Evolutionary conservation across 768 basidiomycete species (phyloP).

Genomic region (Suillus tomentosus): DNA sequence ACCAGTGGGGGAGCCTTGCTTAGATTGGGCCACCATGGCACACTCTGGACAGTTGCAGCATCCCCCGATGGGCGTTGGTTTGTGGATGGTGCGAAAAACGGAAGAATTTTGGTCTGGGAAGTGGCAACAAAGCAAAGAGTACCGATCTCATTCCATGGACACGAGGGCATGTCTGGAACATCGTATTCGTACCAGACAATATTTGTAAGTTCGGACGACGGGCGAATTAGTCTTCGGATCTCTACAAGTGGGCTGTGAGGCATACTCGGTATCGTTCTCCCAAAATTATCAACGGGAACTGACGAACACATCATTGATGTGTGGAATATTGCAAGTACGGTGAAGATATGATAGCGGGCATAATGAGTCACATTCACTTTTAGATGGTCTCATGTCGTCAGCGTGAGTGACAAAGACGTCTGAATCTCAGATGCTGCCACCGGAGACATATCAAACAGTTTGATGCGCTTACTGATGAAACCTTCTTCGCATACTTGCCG

Average conservation of each 20-base stretch:
- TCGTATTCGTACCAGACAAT: background rate
- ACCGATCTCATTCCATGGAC: background rate
- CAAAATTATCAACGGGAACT: background rate
- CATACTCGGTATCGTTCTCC: background rate
- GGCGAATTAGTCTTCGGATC: no score
- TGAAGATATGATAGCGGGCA: background rate
- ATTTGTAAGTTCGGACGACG: background rate
- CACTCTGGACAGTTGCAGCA: background rate
- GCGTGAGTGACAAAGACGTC: background rate
- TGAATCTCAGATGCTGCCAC: background rate
- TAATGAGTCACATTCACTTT: background rate
- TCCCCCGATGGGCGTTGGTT: background rate
- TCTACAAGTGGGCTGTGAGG: background rate
- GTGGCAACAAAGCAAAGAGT: background rate
- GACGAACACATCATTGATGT: slow-evolving; percentile 2
- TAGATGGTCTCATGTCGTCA: background rate
- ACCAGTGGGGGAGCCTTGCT: background rate
- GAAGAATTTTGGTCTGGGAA: background rate
- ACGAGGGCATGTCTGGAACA: background rate
- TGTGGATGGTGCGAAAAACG: background rate
- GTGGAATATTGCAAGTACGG: background rate
- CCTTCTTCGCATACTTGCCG: background rate
- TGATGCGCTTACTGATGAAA: background rate
- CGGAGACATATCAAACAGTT: background rate
- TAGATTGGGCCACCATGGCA: background rate